Base-by-base conservation (phyloP, 768 basidiomycete genomes). In the Hortiboletus flavorubellus region DNA sequence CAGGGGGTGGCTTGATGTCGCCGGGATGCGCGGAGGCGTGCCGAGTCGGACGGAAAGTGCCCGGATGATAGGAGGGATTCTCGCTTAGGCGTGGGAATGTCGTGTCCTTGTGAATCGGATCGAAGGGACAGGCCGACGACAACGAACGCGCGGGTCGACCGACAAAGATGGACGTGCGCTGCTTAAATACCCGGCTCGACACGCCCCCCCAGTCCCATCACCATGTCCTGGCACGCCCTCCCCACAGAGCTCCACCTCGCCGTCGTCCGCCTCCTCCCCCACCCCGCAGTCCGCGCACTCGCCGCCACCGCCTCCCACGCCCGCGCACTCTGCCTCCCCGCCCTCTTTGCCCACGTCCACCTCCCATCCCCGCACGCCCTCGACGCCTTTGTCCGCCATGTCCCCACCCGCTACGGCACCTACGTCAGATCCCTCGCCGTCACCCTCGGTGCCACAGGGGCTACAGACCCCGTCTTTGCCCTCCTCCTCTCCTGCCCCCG, bases 161-260 rank as follows among this genome's bases (percentile, higher is more conserved):
- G 64, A 65, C 54, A 38, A 68, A 38, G 53, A 45, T 66, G 64
- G 67, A 64, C 46, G 40, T 26, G 5, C 23, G 7, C 14, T 5
- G 14, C 16, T n/a, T 14, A 44, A 23, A 54, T 55, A 54, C 47
- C 46, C 26, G 33, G 10, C 34, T 43, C 47, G 55, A 57, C 42
- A 45, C 29, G 39, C 31, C 33, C 3, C 31, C 33, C 3, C 21
- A 5, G 4, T 14, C 23, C 7, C 37, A 9, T 11, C 21, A 39
- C 12, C 49, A 62, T 68, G 56, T 55, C 70, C 47, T 89, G 87
- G 87, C 63, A 75, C 56, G 47, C 68, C 23, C 83, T 90, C 59
- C 88, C 88, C 43, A 73, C 74, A 0, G 88, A 90, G 59, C 82
- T 90, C 68, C 83, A 82, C 70, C 76, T 85, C 61, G 72, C 79